Percentiles rank a stretch among this genome's conserved stretches.
Evolutionary conservation across 768 basidiomycete genomes (phyloP).

Genomic region (Leccinum truebloodii): DNA sequence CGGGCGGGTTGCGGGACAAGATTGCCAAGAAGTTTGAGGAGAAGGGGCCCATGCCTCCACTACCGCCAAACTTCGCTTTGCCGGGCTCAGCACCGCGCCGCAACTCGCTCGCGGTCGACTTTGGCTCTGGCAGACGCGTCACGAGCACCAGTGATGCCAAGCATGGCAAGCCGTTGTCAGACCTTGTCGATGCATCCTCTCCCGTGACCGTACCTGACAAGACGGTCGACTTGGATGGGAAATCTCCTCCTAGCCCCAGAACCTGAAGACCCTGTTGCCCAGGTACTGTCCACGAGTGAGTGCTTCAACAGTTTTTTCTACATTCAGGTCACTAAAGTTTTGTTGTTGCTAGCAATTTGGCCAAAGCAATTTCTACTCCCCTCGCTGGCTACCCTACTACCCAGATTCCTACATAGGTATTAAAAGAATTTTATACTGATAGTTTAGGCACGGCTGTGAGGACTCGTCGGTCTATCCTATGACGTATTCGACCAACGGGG

Average conservation of each 20-base stretch:
- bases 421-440: too few relatives aligned
- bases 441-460: too few relatives aligned
- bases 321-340: too few relatives aligned
- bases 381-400: too few relatives aligned
- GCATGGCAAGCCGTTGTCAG: neutral
- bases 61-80: constrained; percentile 20
- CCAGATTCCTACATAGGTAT: too few relatives aligned
- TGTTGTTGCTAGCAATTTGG: too few relatives aligned
- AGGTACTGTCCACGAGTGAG: too few relatives aligned
- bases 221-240: too few relatives aligned
- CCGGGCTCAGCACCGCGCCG: constrained; percentile 16
- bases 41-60: constrained; percentile 49
- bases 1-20: constrained; percentile 55
- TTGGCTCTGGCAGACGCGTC: constrained; percentile 25
- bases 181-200: constrained; percentile 5
- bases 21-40: constrained; percentile 82
- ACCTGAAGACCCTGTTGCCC: neutral
- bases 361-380: too few relatives aligned
- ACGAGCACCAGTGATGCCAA: constrained; percentile 16
- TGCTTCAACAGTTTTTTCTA: too few relatives aligned
- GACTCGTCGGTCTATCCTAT: too few relatives aligned
- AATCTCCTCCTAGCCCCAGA: neutral
- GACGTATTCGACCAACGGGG: too few relatives aligned
- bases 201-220: neutral
- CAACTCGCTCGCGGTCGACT: constrained; percentile 31